Evolutionary conservation across 2,329 filamentous ascomycete genomes (phyloP).

Genomic region (Harringtonia aguacate): DNA sequence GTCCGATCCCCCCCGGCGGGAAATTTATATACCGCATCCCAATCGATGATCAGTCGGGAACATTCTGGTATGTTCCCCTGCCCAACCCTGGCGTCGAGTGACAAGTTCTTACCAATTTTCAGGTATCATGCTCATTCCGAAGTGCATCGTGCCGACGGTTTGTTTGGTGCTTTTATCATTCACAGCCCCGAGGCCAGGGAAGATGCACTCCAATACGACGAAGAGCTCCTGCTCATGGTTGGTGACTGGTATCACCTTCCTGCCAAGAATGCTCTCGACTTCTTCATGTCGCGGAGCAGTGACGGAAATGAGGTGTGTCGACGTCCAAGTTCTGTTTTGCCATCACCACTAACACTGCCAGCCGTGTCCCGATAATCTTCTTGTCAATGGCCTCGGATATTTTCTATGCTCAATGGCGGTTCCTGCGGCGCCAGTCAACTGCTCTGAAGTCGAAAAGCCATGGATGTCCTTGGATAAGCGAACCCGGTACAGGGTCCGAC

Average conservation of each 20-base stretch:
- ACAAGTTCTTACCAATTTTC: background rate
- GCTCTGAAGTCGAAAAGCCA: slow-evolving; percentile 16
- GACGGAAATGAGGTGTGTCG: slow-evolving; percentile 16
- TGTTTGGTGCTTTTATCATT: slow-evolving; percentile 48
- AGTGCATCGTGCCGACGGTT: slow-evolving; percentile 61
- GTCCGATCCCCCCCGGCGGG: slow-evolving; percentile 49
- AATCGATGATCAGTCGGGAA: slow-evolving; percentile 15
- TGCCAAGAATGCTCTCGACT: slow-evolving; percentile 1
- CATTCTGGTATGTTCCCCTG: slow-evolving; percentile 36
- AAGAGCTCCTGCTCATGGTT: slow-evolving; percentile 54
- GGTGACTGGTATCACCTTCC: slow-evolving; percentile 48
- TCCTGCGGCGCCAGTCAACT: slow-evolving; percentile 32
- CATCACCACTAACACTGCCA: too few relatives aligned
- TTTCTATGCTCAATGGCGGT: slow-evolving; percentile 35
- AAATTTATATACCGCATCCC: slow-evolving; percentile 45
- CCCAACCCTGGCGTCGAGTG: background rate
- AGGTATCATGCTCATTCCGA: slow-evolving; percentile 55
- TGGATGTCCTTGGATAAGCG: slow-evolving; percentile 11
- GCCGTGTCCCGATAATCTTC: slow-evolving; percentile 35
- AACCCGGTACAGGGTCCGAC: slow-evolving; percentile 12
- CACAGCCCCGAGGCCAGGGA: slow-evolving; percentile 46
- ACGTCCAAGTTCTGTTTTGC: too few relatives aligned
- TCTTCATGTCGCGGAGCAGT: slow-evolving; percentile 7
- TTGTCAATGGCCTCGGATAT: slow-evolving; percentile 33
- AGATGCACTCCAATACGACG: slow-evolving; percentile 43